Percentiles rank a stretch among this genome's conserved stretches.
phyloP scores from a whole-genome alignment of 768 basidiomycete species.

The Hygrocybe coccinea region DNA sequence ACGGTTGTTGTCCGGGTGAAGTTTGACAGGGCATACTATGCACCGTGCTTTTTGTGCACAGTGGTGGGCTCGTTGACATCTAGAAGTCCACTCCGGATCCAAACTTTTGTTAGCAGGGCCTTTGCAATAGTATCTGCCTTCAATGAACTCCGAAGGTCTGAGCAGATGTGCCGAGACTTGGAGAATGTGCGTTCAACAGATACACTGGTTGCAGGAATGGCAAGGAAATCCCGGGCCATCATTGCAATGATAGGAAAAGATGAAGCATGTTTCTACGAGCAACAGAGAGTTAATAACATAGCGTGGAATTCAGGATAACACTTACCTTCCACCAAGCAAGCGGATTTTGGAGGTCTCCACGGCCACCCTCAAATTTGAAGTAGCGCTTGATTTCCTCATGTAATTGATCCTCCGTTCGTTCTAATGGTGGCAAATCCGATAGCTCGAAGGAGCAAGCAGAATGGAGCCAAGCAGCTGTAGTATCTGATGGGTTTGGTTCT shows the following conservation, averaged over 20 bases:
- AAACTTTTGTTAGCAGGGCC: conserved; percentile 19
- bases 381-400: conserved; percentile 17
- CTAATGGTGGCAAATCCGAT: background rate
- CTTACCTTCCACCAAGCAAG: conserved; percentile 32
- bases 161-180: conserved; percentile 18
- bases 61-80: background rate
- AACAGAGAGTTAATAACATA: conserved; percentile 2
- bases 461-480: background rate
- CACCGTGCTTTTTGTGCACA: background rate
- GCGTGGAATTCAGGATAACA: conserved; percentile 1
- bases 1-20: background rate
- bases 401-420: conserved; percentile 6
- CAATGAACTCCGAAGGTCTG: conserved; percentile 15
- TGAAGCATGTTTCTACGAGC: conserved; percentile 16
- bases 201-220: conserved; percentile 27
- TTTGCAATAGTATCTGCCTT: conserved; percentile 17
- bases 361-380: conserved; percentile 14
- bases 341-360: conserved; percentile 9
- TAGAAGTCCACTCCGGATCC: conserved; percentile 15
- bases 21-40: background rate
- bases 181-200: conserved; percentile 25
- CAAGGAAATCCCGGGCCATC: conserved; percentile 30
- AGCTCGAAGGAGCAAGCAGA: conserved; percentile 11
- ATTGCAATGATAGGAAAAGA: conserved; percentile 25
- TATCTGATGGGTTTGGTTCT: background rate